Base-by-base conservation (phyloP, 1,139 yeast species). In the Ogataea hybrid region DNA sequence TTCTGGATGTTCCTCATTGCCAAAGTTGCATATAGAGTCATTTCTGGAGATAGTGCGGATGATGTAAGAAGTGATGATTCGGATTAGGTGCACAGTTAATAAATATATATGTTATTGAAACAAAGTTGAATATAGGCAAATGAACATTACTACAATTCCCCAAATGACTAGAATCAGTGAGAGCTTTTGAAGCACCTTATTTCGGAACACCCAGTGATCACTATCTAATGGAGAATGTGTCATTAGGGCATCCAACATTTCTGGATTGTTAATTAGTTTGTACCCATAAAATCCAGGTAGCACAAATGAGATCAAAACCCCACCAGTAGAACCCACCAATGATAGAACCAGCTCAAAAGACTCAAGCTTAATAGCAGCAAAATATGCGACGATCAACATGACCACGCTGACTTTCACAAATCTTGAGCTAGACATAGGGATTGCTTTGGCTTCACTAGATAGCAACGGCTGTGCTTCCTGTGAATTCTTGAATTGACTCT, bases 41-140 rank as follows among this genome's bases (percentile, higher is more conserved):
- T 87, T 25, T 69, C 73, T 6, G 97, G 97, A 5, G 71, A 68
- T 16, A 79, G 81, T 27, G 86, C 85, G 1, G 94, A 88, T 39
- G 96, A 89, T 61, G 85, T 84, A 46, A 83, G 95, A 52, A 79
- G 95, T 60, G 90, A 87, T 57, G 86, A 77, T 51, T 17, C 16
- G 9, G 31, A 27, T 20, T 25, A 34, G 25, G 1, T 25, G 12
- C 15, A 15, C 23, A n/a, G 18, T 20, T 17, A 18, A 37, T 31
- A 33, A 18, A 30, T 21, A 10, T 27, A 34, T 40, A 32, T 32
- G 28, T 30, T 29, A 50, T 28, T 27, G 50, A 40, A 48, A 47
- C 29, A 59, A 25, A 4, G 55, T 53, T 4, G 66, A 51, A 30
- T 58, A 61, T 10, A 64, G 49, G 54, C 81, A 77, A 17, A 77